Evolutionary conservation across 2,329 filamentous ascomycete genomes (phyloP).

Genomic region (Penicillium oxalicum): DNA sequence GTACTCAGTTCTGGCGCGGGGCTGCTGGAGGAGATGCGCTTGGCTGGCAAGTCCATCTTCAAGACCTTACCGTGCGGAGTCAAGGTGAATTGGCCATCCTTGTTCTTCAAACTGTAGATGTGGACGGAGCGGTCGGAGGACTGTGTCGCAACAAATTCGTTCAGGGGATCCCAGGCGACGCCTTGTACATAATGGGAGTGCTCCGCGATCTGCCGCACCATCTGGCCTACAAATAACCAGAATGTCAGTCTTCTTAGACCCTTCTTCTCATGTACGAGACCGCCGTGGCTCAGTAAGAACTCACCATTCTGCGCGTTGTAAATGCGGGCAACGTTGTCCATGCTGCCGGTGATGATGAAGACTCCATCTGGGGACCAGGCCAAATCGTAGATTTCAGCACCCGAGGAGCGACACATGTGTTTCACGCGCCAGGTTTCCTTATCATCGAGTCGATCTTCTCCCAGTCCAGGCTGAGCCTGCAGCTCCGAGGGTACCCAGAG

Average conservation of each 20-base stretch:
- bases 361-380: conserved; percentile 97
- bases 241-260: conserved; percentile 20
- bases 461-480: conserved; percentile 61
- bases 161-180: conserved; percentile 95
- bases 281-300: conserved; percentile 17
- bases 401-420: conserved; percentile 93
- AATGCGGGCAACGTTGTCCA: conserved; percentile 97
- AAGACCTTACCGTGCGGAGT: conserved; percentile 72
- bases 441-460: conserved; percentile 80
- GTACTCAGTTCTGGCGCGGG: conserved; percentile 70
- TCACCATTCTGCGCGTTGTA: conserved; percentile 88
- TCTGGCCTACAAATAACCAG: conserved; percentile 43
- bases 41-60: conserved; percentile 87
- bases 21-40: conserved; percentile 84
- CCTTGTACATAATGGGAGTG: conserved; percentile 98
- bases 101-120: conserved; percentile 92
- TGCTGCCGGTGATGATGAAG: conserved; percentile 97
- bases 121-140: conserved; percentile 97
- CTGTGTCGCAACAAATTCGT: conserved; percentile 96
- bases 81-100: conserved; percentile 90
- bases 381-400: conserved; percentile 94
- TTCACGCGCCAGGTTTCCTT: conserved; percentile 96
- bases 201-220: conserved; percentile 90
- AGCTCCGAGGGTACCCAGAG: conserved; percentile 88
- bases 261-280: background rate